Conservation (phyloP, 176 grass and related monocot species). For the Alloteropsis semialata region DNA sequence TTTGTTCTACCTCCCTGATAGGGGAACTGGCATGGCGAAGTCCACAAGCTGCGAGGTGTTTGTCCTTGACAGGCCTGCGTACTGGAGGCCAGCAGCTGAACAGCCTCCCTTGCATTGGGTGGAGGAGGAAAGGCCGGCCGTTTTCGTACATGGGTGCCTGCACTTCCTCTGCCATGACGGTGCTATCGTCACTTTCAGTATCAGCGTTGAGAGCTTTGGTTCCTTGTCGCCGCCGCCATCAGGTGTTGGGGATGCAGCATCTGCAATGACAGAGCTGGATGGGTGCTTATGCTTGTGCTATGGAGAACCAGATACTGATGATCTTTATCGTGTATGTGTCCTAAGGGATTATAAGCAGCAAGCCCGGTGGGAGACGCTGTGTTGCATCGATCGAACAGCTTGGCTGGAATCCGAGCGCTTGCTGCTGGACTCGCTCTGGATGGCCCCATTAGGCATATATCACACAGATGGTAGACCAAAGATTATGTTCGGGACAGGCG, state of each 20-base stretch:
- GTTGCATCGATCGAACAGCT: background rate
- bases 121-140: background rate
- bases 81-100: background rate
- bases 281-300: conserved; percentile 15
- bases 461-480: background rate
- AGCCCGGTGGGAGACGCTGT: conserved; percentile 13
- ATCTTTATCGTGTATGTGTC: background rate
- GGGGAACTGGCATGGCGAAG: background rate
- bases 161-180: background rate
- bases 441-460: background rate
- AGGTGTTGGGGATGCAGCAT: background rate
- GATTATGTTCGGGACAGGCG: conserved; percentile 18
- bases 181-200: conserved; percentile 15
- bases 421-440: background rate
- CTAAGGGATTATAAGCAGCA: conserved; percentile 13
- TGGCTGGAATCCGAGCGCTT: background rate
- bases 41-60: conserved; percentile 18
- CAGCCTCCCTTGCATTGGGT: background rate
- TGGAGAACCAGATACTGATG: background rate
- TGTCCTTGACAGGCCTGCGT: conserved; percentile 7
- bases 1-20: background rate
- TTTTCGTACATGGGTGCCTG: conserved; percentile 6
- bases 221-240: background rate
- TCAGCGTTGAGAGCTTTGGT: conserved; percentile 24
- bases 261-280: conserved; percentile 9